A percentile compares a stretch with the other conserved stretches of the same genome.
Conservation (phyloP, 768 basidiomycete genomes). For the Suillus occidentalis region DNA sequence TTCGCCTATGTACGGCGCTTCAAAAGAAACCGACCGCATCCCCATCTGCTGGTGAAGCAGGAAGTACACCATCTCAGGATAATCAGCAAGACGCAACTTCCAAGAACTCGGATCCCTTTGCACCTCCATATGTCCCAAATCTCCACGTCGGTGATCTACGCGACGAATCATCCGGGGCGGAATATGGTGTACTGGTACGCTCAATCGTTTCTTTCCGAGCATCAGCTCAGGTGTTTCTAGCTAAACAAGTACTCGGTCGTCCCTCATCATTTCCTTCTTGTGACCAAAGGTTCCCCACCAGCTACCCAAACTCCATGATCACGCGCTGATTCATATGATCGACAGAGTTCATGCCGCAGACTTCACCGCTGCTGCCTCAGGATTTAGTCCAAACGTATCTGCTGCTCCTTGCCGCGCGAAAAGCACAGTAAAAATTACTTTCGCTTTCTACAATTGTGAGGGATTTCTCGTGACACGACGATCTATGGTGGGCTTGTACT, state of each 20-base stretch:
- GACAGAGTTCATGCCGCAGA: conserved; percentile 73
- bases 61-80: conserved; percentile 17
- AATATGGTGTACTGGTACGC: conserved; percentile 71
- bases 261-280: conserved; percentile 83
- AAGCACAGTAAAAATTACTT: conserved; percentile 56
- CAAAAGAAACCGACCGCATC: conserved; percentile 70
- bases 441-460: conserved; percentile 92
- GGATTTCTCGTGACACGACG: conserved; percentile 15
- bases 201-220: conserved; percentile 4
- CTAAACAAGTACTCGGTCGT: conserved; percentile 87
- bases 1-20: conserved; percentile 82
- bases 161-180: conserved; percentile 54
- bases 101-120: conserved; percentile 66
- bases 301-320: not conserved
- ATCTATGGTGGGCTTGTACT: conserved; percentile 4
- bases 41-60: conserved; percentile 39
- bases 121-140: conserved; percentile 80
- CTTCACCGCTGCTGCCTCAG: conserved; percentile 73
- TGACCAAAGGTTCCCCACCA: conserved; percentile 67
- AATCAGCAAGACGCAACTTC: conserved; percentile 24
- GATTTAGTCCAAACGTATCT: conserved; percentile 78
- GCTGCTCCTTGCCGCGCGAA: conserved; percentile 68
- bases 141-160: conserved; percentile 72
- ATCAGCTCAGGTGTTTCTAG: conserved; percentile 37
- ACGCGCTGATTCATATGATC: conserved; percentile 1